Evolutionary conservation across 192 early-diverging fungal genomes (phyloP), one percentile per base, ranked within the genome.

Genomic region (Kickxella alabastrina): DNA sequence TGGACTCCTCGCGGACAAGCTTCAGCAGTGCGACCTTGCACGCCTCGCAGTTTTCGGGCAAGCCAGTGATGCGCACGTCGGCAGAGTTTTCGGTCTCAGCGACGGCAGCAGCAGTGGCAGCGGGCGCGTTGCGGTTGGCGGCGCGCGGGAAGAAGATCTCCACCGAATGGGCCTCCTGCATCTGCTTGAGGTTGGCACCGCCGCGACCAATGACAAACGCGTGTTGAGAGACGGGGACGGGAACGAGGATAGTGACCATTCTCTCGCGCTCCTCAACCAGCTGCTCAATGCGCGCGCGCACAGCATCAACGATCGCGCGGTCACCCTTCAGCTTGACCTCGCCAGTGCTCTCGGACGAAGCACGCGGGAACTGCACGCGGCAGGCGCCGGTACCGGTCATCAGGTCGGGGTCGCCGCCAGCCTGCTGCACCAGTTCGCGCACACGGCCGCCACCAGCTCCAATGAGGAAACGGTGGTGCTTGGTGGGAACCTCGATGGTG

Each of bases 161-260:
- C 31, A 88, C 85, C 12, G 75, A 72, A 62, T 84, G 85, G 19
- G 68, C 53, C 13, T 73, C 78, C 76, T 88, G 82, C 47, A 94
- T 72, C 29, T 82, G 77, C 56, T 82, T 82, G 50, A 96, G 84
- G 18, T 79, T 60, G 8, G 78, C 55, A 25, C 91, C 92, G 38
- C 78, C 80, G 28, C 85, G 82, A 10, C 93, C 93, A 54, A 93
- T 96, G 31, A 96, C 67, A 34, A 81, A 77, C 12, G 85, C 80
- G 59, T 94, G 90, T 39, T 92, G 78, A 10, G 81, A 77, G 10
- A 75, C 81, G 1, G 92, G 92, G 49, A 95, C 82, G 34, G 51
- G 31, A n/a, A 93, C 59, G 2, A 49, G 52, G 4, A 83, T 34
- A 7, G 81, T 82, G 19, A 68, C 64, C 55, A 83, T 77, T 56